These are phyloP conservation scores for Geranium incanum DNA, from an alignment of 441 rosid species.

Conservation along the genomic window DNA sequence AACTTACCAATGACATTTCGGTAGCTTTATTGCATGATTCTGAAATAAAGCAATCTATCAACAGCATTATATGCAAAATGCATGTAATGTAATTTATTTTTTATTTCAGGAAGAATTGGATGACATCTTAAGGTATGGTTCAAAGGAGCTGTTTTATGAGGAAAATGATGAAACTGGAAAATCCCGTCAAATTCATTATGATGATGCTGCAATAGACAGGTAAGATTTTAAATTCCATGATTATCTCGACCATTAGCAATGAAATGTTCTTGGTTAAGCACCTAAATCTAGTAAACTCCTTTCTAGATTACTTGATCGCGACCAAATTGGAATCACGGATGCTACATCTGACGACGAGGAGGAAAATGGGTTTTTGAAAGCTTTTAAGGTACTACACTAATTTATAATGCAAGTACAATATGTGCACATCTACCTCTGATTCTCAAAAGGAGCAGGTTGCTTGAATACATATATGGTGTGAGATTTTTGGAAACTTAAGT, in stretches of 20 bases:
- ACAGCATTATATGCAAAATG: too few species aligned
- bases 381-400: constrained; percentile 61
- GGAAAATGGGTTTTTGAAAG: constrained; percentile 84
- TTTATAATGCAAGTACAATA: neutral
- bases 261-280: neutral
- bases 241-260: constrained; percentile 4
- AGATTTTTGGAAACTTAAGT: neutral
- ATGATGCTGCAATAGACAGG: constrained; percentile 92
- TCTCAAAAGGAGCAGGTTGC: constrained; percentile 11
- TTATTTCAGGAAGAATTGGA: constrained; percentile 83
- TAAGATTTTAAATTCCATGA: constrained; percentile 22
- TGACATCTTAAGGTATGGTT: constrained; percentile 95
- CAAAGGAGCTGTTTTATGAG: constrained; percentile 91
- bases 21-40: too few species aligned
- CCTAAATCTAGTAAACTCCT: constrained; percentile 13
- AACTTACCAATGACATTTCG: too few species aligned
- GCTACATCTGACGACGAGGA: constrained; percentile 76
- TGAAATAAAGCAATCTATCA: too few species aligned
- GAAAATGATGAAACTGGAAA: constrained; percentile 91
- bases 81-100: constrained; percentile 13
- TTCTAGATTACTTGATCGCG: constrained; percentile 79
- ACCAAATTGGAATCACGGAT: constrained; percentile 67
- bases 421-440: neutral
- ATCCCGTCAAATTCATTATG: constrained; percentile 94
- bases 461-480: neutral